phyloP scores from a whole-genome alignment of 2,329 filamentous ascomycete genomes.

The Diplocarpon rosae region DNA sequence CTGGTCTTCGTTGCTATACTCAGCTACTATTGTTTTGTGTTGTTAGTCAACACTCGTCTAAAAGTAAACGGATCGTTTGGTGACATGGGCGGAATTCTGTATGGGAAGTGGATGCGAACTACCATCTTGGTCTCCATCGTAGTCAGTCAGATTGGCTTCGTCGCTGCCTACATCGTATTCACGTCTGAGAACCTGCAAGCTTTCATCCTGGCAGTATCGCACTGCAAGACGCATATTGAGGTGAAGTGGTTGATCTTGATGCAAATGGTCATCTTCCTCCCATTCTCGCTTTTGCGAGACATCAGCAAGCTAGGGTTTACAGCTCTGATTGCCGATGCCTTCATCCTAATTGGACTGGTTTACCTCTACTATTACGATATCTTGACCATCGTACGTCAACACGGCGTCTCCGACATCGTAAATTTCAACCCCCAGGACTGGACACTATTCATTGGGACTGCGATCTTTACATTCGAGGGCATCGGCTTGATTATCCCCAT shows the following conservation, averaged over 20 bases:
- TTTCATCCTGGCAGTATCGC: constrained; percentile 81
- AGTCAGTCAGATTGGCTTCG: constrained; percentile 89
- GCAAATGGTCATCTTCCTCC: constrained; percentile 91
- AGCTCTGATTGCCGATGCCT: constrained; percentile 83
- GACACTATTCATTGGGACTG: constrained; percentile 97
- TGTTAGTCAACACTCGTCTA: constrained; percentile 77
- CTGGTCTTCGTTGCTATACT: constrained; percentile 75
- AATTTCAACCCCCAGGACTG: constrained; percentile 86
- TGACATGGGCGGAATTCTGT: constrained; percentile 87
- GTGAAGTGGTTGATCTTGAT: constrained; percentile 86
- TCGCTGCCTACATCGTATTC: constrained; percentile 92
- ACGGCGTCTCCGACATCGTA: constrained; percentile 73
- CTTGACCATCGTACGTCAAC: constrained; percentile 61
- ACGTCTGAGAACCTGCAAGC: constrained; percentile 92
- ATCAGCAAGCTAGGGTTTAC: constrained; percentile 97
- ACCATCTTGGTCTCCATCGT: constrained; percentile 88
- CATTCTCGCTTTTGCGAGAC: constrained; percentile 85
- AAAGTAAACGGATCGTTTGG: constrained; percentile 91
- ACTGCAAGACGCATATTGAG: constrained; percentile 76
- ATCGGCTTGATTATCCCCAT: constrained; percentile 97
- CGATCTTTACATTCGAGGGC: constrained; percentile 97
- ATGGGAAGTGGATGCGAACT: constrained; percentile 79
- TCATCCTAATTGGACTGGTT: constrained; percentile 83
- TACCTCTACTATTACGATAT: constrained; percentile 97
- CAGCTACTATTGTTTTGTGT: constrained; percentile 95